A percentile compares a stretch with the other conserved stretches of the same genome.
phyloP scores from a whole-genome alignment of 1,284 basidiomycete genomes.

The Acaromyces ingoldii region DNA sequence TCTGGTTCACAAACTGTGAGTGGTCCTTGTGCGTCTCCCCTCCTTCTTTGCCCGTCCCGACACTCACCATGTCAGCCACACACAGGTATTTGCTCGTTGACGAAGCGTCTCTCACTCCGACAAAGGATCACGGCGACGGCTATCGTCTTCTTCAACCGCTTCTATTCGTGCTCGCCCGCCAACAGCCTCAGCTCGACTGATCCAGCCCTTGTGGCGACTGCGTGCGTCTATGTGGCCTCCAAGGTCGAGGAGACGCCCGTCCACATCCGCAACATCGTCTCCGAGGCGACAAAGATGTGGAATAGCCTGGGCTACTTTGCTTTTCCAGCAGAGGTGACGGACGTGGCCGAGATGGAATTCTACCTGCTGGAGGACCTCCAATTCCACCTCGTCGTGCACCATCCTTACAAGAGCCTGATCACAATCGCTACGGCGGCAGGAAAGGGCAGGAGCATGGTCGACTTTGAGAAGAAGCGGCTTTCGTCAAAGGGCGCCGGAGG shows the following conservation, averaged over 20 bases:
- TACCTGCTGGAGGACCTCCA: conserved; percentile 94
- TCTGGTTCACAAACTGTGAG: conserved; percentile 45
- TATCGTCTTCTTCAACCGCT: conserved; percentile 85
- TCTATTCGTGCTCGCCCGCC: conserved; percentile 62
- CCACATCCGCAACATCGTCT: conserved; percentile 86
- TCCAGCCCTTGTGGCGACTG: conserved; percentile 82
- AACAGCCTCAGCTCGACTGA: conserved; percentile 79
- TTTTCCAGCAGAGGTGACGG: not conserved
- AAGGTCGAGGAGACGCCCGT: conserved; percentile 94
- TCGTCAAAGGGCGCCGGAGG: too few species aligned
- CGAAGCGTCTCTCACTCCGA: conserved; percentile 73
- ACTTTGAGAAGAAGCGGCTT: too few species aligned
- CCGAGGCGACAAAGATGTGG: conserved; percentile 74
- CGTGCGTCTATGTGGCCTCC: conserved; percentile 90
- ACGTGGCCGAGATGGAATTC: conserved; percentile 62
- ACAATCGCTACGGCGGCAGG: conserved; percentile 55
- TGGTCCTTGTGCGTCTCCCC: not conserved
- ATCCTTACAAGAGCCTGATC: conserved; percentile 83
- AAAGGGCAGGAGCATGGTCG: not conserved
- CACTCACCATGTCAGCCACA: not conserved
- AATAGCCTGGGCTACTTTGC: conserved; percentile 58
- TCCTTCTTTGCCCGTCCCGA: not conserved
- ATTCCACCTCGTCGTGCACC: conserved; percentile 87
- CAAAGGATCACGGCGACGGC: conserved; percentile 90
- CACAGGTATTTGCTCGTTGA: conserved; percentile 73